Percentiles rank a stretch among this genome's conserved stretches.
Conservation (phyloP, 805 yeast genomes). For the Starmera amethionina region DNA sequence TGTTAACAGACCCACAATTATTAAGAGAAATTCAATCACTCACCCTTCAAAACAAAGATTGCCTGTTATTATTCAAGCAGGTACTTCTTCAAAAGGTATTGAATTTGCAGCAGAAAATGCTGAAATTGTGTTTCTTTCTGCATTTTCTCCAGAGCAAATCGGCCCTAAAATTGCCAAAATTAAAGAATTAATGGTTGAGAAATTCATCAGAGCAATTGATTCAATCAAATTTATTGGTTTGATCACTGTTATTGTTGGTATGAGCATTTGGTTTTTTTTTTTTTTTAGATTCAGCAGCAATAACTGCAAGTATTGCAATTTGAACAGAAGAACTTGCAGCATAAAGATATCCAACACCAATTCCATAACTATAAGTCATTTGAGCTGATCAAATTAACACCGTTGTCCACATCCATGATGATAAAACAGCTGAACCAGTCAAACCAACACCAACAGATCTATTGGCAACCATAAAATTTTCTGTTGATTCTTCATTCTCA, state of each 20-base stretch:
- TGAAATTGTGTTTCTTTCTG: constrained; percentile 26
- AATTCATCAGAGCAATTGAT: constrained; percentile 23
- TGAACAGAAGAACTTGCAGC: constrained; percentile 19
- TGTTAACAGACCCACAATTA: constrained; percentile 24
- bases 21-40: constrained; percentile 27
- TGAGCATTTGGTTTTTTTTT: too few species aligned
- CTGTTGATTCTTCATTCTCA: constrained; percentile 20
- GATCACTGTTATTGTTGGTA: constrained; percentile 24
- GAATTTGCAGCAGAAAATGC: constrained; percentile 31
- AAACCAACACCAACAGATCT: constrained; percentile 34
- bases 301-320: constrained; percentile 25
- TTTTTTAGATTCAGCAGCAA: constrained; percentile 26
- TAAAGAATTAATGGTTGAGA: constrained; percentile 23
- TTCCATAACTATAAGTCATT: constrained; percentile 21
- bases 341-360: constrained; percentile 23
- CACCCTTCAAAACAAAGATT: constrained; percentile 30
- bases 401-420: constrained; percentile 31
- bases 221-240: constrained; percentile 26
- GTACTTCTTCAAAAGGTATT: constrained; percentile 26
- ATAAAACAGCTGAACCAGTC: constrained; percentile 32
- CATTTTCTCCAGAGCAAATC: constrained; percentile 20
- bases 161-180: constrained; percentile 22
- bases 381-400: constrained; percentile 24
- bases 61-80: constrained; percentile 31
- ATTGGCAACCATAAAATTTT: constrained; percentile 35